These are phyloP conservation scores for Leptosphaerulina australis DNA, from an alignment of 2,329 filamentous ascomycete species.

Conservation along the genomic window DNA sequence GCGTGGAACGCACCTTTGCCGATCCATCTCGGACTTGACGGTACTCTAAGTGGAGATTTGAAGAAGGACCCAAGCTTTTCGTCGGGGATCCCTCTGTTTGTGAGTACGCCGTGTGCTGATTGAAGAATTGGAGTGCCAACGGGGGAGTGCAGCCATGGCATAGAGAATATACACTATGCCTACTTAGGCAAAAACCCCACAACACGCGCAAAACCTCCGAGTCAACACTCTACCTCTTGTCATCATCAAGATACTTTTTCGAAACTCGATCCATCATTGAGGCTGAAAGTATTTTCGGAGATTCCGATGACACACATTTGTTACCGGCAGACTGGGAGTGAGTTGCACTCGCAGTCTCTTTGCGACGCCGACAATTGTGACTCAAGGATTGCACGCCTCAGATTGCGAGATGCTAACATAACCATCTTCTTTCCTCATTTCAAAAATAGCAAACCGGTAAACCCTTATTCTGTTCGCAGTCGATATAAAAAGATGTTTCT, in stretches of 20 bases:
- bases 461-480: slow-evolving; percentile 7
- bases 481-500: slow-evolving; percentile 23
- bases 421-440: no score
- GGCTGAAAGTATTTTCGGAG: slow-evolving; percentile 4
- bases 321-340: background rate
- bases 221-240: slow-evolving; percentile 1
- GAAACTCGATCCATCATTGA: background rate
- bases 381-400: background rate
- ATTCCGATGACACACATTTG: background rate
- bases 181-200: background rate
- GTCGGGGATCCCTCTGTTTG: slow-evolving; percentile 31
- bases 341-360: slow-evolving; percentile 1
- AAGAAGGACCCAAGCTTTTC: slow-evolving; percentile 11
- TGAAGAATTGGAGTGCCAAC: background rate
- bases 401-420: background rate
- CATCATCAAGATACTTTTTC: slow-evolving; percentile 5
- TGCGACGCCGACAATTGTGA: slow-evolving; percentile 1
- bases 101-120: slow-evolving; percentile 1
- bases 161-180: slow-evolving; percentile 2
- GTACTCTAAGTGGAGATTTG: slow-evolving; percentile 9
- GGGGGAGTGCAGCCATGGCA: background rate
- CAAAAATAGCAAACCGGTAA: slow-evolving; percentile 14
- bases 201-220: slow-evolving; percentile 1
- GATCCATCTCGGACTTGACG: slow-evolving; percentile 28
- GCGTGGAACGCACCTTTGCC: slow-evolving; percentile 21